Evolutionary conservation across 164 flowering plant species (phyloP).

Genomic region (Berberis vulgaris): DNA sequence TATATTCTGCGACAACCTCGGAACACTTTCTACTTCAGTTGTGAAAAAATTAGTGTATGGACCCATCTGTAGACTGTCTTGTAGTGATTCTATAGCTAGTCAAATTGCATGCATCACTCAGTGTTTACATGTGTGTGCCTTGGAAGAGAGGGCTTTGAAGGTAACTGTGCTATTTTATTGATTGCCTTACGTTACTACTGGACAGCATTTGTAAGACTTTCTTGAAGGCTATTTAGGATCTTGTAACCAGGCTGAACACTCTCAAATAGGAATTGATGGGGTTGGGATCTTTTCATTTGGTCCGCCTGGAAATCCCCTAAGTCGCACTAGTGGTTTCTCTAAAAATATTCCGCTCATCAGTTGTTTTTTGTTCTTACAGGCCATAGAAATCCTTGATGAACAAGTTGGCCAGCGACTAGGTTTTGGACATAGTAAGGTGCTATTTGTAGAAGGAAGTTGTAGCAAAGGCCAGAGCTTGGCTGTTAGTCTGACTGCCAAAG

Average conservation of each 20-base stretch:
- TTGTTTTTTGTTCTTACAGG: constrained; percentile 17
- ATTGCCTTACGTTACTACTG: too few relatives aligned
- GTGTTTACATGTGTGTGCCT: constrained; percentile 17
- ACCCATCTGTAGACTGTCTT: constrained; percentile 33
- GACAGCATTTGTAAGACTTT: too few relatives aligned
- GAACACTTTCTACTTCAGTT: constrained; percentile 17
- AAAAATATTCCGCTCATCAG: not conserved
- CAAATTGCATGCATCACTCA: constrained; percentile 37
- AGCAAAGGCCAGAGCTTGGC: constrained; percentile 11
- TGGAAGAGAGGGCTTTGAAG: constrained; percentile 35
- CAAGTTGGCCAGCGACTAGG: constrained; percentile 1
- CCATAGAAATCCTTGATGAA: constrained; percentile 18
- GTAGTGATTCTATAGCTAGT: constrained; percentile 27
- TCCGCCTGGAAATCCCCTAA: too few relatives aligned
- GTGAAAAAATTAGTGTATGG: constrained; percentile 30
- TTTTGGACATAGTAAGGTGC: constrained; percentile 15
- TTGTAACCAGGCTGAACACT: too few relatives aligned
- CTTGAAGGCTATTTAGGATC: too few relatives aligned
- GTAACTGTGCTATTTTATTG: constrained; percentile 11
- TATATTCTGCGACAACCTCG: constrained; percentile 33
- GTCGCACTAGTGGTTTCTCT: too few relatives aligned
- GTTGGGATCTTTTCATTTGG: too few relatives aligned
- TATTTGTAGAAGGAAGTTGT: constrained; percentile 20
- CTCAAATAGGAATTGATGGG: too few relatives aligned
- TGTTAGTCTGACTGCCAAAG: constrained; percentile 16